phyloP scores from a whole-genome alignment of 2,329 filamentous ascomycete species.

The Fusarium sp. region DNA sequence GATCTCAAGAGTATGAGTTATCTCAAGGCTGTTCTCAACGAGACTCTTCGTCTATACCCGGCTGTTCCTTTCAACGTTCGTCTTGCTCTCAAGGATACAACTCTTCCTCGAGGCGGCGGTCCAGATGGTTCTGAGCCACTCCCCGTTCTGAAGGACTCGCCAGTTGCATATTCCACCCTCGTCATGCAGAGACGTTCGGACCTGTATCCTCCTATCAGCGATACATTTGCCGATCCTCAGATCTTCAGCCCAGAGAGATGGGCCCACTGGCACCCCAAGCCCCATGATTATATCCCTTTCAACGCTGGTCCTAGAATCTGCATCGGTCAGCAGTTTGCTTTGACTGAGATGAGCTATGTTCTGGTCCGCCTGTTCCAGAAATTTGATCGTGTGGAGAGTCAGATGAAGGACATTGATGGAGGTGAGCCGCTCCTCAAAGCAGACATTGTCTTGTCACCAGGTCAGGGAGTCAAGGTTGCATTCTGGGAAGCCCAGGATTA shows the following conservation, averaged over 20 bases:
- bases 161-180: conserved; percentile 72
- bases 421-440: conserved; percentile 63
- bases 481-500: conserved; percentile 58
- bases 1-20: conserved; percentile 91
- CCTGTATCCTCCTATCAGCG: conserved; percentile 62
- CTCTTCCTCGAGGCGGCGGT: conserved; percentile 75
- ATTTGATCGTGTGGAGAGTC: conserved; percentile 69
- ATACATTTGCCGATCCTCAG: conserved; percentile 55
- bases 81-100: conserved; percentile 75
- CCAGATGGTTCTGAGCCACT: conserved; percentile 68
- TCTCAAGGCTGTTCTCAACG: conserved; percentile 75
- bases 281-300: conserved; percentile 78
- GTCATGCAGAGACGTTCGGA: conserved; percentile 76
- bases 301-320: conserved; percentile 79
- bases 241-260: conserved; percentile 74
- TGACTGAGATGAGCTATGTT: conserved; percentile 79
- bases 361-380: conserved; percentile 76
- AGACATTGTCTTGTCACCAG: conserved; percentile 68
- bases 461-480: conserved; percentile 64
- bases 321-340: conserved; percentile 81
- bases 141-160: conserved; percentile 70
- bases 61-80: conserved; percentile 83
- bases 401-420: conserved; percentile 63
- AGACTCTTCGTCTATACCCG: conserved; percentile 80
- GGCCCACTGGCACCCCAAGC: conserved; percentile 67